Evolutionary conservation across 306 rosid genomes (phyloP).

Genomic region (Cicer chorassanicum): DNA sequence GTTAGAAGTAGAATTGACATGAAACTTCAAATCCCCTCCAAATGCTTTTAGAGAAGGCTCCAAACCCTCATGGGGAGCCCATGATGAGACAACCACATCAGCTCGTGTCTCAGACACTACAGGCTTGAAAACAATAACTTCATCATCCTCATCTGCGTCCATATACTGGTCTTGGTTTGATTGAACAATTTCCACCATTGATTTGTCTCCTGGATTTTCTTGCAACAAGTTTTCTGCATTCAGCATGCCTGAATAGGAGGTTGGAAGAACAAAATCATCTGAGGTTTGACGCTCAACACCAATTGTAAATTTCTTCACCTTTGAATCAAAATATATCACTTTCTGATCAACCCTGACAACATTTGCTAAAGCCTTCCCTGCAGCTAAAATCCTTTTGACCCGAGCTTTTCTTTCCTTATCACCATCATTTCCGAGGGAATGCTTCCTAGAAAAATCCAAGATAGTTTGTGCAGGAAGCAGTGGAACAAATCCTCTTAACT

Average conservation of each 20-base stretch:
- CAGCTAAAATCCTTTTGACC: slow-evolving; percentile 82
- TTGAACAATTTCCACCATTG: slow-evolving; percentile 47
- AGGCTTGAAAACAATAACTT: slow-evolving; percentile 93
- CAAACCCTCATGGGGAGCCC: slow-evolving; percentile 53
- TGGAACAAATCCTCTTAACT: slow-evolving; percentile 88
- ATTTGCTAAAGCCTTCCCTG: slow-evolving; percentile 80
- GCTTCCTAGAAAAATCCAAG: slow-evolving; percentile 91
- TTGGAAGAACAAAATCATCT: slow-evolving; percentile 50
- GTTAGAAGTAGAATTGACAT: slow-evolving; percentile 46
- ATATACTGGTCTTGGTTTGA: slow-evolving; percentile 50
- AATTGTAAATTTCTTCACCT: slow-evolving; percentile 64
- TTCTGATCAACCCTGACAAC: slow-evolving; percentile 68
- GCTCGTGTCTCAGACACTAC: slow-evolving; percentile 65
- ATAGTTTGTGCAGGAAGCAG: slow-evolving; percentile 88
- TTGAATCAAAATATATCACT: slow-evolving; percentile 64
- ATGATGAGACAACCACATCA: slow-evolving; percentile 54
- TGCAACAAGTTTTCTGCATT: slow-evolving; percentile 43
- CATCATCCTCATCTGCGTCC: slow-evolving; percentile 91
- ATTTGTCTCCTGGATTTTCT: slow-evolving; percentile 52
- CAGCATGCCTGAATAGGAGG: slow-evolving; percentile 46
- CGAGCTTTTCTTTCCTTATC: slow-evolving; percentile 75
- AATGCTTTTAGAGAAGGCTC: slow-evolving; percentile 55
- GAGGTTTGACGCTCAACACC: slow-evolving; percentile 59
- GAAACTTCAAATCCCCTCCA: slow-evolving; percentile 55
- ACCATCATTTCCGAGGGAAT: slow-evolving; percentile 67